Evolutionary conservation across 139 green algal genomes (phyloP).

Genomic region (Chlorella sp.): DNA sequence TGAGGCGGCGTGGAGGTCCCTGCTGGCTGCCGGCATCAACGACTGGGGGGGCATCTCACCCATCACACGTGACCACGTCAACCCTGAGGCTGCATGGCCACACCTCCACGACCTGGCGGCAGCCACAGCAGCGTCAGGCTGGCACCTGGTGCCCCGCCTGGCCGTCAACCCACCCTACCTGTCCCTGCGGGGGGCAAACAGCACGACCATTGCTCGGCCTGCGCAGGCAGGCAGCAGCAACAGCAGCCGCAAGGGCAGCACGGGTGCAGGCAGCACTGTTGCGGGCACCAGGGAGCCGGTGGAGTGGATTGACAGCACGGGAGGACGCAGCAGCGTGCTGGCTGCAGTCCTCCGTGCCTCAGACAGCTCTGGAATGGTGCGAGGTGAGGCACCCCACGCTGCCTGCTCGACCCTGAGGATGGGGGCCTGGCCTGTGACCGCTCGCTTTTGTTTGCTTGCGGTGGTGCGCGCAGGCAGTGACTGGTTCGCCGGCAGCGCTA

Average conservation of each 20-base stretch:
- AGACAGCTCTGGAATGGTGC: neutral
- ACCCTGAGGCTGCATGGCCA: constrained; percentile 71
- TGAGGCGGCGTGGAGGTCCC: constrained; percentile 39
- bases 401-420: too few species aligned
- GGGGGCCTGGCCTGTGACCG: too few species aligned
- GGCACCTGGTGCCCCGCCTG: constrained; percentile 69
- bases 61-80: constrained; percentile 81
- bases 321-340: neutral
- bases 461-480: too few species aligned
- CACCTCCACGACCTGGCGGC: constrained; percentile 57
- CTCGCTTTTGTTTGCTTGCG: too few species aligned
- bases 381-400: neutral
- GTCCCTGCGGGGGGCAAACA: constrained; percentile 3
- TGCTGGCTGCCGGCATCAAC: constrained; percentile 79
- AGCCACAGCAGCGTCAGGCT: constrained; percentile 50
- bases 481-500: too few species aligned
- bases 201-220: too few species aligned
- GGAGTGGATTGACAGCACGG: neutral
- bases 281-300: too few species aligned
- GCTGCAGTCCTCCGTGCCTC: neutral
- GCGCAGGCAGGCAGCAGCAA: too few species aligned
- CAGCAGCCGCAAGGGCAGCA: too few species aligned
- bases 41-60: constrained; percentile 83
- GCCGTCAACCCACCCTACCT: constrained; percentile 65
- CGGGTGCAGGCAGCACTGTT: too few species aligned